These are phyloP conservation scores for Nematocida ironsii DNA, from an alignment of 371 early-diverging fungal genomes.

Conservation along the genomic window DNA sequence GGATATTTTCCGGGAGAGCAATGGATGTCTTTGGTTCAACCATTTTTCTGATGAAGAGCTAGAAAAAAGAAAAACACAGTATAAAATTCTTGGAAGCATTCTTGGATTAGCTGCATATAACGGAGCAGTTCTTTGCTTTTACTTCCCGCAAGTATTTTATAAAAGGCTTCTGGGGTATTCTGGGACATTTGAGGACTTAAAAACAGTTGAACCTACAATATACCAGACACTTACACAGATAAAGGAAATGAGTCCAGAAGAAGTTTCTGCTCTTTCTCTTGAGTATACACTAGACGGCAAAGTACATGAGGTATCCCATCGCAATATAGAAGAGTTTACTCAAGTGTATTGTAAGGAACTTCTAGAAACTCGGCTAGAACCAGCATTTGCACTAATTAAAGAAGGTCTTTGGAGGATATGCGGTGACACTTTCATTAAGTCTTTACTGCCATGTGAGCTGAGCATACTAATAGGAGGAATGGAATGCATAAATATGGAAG, in stretches of 20 bases:
- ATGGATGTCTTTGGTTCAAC: conserved; percentile 72
- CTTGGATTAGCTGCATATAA: conserved; percentile 78
- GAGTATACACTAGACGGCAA: conserved; percentile 37
- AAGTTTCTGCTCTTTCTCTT: conserved; percentile 76
- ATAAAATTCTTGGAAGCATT: conserved; percentile 72
- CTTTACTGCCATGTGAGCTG: conserved; percentile 77
- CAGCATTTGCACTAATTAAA: conserved; percentile 77
- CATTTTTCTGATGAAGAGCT: conserved; percentile 65
- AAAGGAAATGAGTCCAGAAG: conserved; percentile 71
- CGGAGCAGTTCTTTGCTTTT: conserved; percentile 73
- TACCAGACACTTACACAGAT: conserved; percentile 69
- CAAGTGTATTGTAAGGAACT: conserved; percentile 78
- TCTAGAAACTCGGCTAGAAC: conserved; percentile 70
- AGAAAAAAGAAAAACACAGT: conserved; percentile 70
- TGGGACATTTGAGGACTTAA: conserved; percentile 73
- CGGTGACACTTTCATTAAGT: conserved; percentile 67
- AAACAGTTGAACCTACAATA: conserved; percentile 72
- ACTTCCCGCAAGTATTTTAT: conserved; percentile 72
- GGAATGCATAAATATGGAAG: conserved; percentile 79
- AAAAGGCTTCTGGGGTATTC: conserved; percentile 77
- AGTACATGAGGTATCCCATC: conserved; percentile 71
- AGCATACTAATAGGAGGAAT: conserved; percentile 88
- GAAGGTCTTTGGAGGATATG: conserved; percentile 83
- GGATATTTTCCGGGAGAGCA: conserved; percentile 71
- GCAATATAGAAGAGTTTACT: conserved; percentile 74